These are phyloP conservation scores for Phytophthora agathidicida DNA, from an alignment of 352 stramenopile species.

Conservation along the genomic window DNA sequence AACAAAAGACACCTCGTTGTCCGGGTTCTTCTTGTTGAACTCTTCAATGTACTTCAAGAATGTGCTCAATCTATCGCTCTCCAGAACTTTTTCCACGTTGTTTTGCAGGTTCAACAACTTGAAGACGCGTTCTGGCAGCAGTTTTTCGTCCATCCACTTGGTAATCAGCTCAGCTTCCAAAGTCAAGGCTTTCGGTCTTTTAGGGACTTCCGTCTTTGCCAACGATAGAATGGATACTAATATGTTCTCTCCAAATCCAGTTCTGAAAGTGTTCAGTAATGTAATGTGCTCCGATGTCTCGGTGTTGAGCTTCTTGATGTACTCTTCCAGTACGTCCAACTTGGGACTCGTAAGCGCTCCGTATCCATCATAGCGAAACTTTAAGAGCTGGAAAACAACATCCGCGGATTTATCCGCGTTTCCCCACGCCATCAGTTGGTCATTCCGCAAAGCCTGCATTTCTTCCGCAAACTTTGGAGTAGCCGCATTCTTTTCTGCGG, in stretches of 20 bases:
- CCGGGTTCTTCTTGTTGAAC: constrained; percentile 4
- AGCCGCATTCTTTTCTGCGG: neutral
- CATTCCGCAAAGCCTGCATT: neutral
- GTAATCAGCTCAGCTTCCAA: neutral
- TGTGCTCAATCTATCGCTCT: neutral
- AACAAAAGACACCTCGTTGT: neutral
- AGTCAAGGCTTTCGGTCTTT: neutral
- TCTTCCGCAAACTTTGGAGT: neutral
- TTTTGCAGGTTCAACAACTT: constrained; percentile 4
- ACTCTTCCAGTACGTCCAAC: too few relatives aligned
- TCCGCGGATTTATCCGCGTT: neutral
- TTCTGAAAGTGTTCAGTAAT: too few relatives aligned
- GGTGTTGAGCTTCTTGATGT: too few relatives aligned
- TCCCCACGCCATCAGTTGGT: constrained; percentile 10
- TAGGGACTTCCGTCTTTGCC: neutral
- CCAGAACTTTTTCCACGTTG: neutral
- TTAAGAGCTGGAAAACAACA: constrained; percentile 2
- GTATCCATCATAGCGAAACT: too few relatives aligned
- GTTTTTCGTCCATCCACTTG: neutral
- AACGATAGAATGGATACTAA: neutral
- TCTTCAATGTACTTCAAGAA: neutral
- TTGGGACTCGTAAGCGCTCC: too few relatives aligned
- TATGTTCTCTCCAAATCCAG: too few relatives aligned
- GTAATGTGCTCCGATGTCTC: too few relatives aligned
- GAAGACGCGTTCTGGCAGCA: neutral